Evolutionary conservation across 305 asterid species (phyloP).

Genomic region (Nicotiana rustica): DNA sequence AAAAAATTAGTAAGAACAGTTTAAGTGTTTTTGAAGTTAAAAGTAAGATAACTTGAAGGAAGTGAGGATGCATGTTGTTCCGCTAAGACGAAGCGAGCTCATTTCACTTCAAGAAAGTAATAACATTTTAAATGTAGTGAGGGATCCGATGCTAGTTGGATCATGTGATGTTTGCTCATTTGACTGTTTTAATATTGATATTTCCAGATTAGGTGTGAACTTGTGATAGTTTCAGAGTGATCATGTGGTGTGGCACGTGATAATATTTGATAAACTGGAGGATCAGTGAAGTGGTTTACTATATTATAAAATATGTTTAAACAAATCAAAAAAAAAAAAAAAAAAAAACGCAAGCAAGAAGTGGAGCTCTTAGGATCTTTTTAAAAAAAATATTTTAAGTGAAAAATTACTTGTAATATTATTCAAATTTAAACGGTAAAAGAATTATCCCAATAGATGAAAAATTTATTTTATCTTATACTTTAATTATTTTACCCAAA

Average conservation of each 20-base stretch:
- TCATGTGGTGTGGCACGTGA: slow-evolving; percentile 45
- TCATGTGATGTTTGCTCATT: slow-evolving; percentile 45
- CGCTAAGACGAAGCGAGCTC: neutral
- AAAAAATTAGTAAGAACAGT: too few species aligned
- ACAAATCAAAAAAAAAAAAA: neutral
- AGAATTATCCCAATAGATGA: too few species aligned
- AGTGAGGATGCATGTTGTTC: neutral
- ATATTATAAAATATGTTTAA: neutral
- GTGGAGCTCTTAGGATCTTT: neutral
- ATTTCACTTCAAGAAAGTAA: neutral
- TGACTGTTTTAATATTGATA: slow-evolving; percentile 24
- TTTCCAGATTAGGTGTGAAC: neutral
- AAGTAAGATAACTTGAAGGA: too few species aligned
- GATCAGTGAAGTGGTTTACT: neutral
- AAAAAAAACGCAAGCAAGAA: neutral
- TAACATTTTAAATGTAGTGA: neutral
- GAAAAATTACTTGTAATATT: neutral
- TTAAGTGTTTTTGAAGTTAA: too few species aligned
- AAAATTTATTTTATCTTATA: too few species aligned
- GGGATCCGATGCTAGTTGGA: slow-evolving; percentile 37
- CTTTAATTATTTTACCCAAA: neutral
- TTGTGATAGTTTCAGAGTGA: slow-evolving; percentile 30
- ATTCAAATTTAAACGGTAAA: neutral
- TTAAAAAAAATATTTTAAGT: neutral
- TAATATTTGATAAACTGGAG: neutral